A percentile compares a stretch with the other conserved stretches of the same genome.
These are phyloP conservation scores for Botrytis squamosa DNA, from an alignment of 2,329 filamentous ascomycete species.

Conservation along the genomic window DNA sequence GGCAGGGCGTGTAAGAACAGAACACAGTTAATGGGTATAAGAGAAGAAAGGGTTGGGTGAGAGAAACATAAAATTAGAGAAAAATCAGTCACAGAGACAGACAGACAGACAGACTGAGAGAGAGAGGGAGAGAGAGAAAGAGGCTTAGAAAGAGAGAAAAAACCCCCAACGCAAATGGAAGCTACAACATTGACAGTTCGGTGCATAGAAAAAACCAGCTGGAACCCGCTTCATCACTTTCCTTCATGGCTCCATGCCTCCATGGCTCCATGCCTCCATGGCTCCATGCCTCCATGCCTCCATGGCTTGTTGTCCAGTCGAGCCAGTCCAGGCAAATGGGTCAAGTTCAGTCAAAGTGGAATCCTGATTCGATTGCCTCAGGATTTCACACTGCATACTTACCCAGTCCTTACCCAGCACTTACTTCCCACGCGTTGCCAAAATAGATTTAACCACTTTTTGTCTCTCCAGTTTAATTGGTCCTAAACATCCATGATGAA, in stretches of 20 bases:
- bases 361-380: neutral
- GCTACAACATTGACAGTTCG: constrained; percentile 1
- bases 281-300: neutral
- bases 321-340: neutral
- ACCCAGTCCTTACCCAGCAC: too few species aligned
- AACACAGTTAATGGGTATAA: neutral
- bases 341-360: neutral
- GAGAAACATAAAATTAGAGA: neutral
- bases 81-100: neutral
- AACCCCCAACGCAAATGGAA: neutral
- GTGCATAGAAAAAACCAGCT: neutral
- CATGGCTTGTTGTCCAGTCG: neutral
- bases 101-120: neutral
- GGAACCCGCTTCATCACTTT: neutral
- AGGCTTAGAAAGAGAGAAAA: neutral
- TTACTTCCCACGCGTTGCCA: neutral
- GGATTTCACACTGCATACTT: neutral
- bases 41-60: neutral
- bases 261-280: neutral
- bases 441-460: neutral
- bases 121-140: neutral
- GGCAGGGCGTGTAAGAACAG: neutral
- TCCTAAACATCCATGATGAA: constrained; percentile 1
- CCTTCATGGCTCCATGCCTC: neutral
- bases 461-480: constrained; percentile 16